Evolutionary conservation across 495 filamentous ascomycete species (phyloP).

Genomic region (Jackrogersella minutella): DNA sequence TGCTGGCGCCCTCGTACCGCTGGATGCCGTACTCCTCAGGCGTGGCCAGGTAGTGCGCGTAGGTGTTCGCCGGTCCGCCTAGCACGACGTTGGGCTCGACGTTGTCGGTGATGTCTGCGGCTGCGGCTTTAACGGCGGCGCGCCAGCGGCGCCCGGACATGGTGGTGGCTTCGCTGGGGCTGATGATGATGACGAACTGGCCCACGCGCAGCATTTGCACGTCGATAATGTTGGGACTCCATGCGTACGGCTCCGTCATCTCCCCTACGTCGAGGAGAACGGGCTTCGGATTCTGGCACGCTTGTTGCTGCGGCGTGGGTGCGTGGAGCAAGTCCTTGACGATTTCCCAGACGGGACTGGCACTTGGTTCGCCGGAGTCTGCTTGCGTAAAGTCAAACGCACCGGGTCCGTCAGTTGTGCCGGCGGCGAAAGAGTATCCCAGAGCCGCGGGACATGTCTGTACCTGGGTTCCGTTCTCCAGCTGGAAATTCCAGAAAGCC

Average conservation of each 20-base stretch:
- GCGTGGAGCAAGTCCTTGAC: conserved; percentile 74
- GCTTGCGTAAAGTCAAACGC: conserved; percentile 94
- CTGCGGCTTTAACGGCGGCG: conserved; percentile 69
- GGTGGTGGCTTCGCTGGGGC: conserved; percentile 87
- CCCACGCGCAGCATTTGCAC: conserved; percentile 90
- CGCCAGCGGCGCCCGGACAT: conserved; percentile 95
- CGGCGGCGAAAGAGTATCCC: conserved; percentile 93
- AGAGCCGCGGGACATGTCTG: conserved; percentile 89
- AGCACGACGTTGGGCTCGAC: conserved; percentile 67
- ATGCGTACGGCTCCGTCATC: conserved; percentile 77
- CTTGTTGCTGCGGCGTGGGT: conserved; percentile 73
- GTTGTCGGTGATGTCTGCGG: conserved; percentile 41
- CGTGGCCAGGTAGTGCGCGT: conserved; percentile 91
- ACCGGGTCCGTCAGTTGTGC: conserved; percentile 91
- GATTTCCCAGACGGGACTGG: conserved; percentile 82
- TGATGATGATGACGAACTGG: conserved; percentile 85
- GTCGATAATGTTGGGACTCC: conserved; percentile 92
- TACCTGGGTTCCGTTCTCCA: conserved; percentile 75
- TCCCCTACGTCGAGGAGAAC: conserved; percentile 91
- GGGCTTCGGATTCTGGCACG: conserved; percentile 85
- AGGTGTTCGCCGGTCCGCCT: conserved; percentile 90
- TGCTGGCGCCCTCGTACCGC: conserved; percentile 94
- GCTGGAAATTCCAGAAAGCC: conserved; percentile 66
- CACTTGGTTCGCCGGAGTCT: conserved; percentile 69
- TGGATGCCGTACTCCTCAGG: conserved; percentile 90